phyloP scores from a whole-genome alignment of 176 grass and related monocot species.

The barley (Hordeum vulgare) region DNA sequence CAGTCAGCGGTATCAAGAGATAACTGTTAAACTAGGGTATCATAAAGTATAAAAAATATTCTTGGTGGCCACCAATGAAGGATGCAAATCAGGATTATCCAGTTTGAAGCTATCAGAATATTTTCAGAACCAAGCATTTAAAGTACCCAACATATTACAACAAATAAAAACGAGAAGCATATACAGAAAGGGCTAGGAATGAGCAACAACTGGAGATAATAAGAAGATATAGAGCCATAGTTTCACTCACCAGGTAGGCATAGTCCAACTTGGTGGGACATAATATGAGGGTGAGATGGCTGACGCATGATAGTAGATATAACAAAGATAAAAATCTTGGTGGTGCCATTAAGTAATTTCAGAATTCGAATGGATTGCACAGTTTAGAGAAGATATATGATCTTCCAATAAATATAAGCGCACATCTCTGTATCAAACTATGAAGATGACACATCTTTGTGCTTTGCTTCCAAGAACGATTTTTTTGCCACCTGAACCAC shows the following conservation, averaged over 20 bases:
- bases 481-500: slow-evolving; percentile 2
- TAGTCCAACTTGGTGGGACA: not conserved
- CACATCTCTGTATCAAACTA: slow-evolving; percentile 7
- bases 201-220: not conserved
- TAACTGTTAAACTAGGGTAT: not conserved
- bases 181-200: not conserved
- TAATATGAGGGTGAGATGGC: not conserved
- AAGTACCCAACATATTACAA: not conserved
- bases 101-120: slow-evolving; percentile 25
- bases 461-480: slow-evolving; percentile 16
- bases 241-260: slow-evolving; percentile 16
- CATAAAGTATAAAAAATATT: not conserved
- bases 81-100: slow-evolving; percentile 32
- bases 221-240: not conserved
- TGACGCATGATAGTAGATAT: slow-evolving; percentile 2
- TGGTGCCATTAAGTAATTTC: slow-evolving; percentile 16
- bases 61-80: slow-evolving; percentile 4
- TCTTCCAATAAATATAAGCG: slow-evolving; percentile 30
- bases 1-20: too few relatives aligned
- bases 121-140: slow-evolving; percentile 39
- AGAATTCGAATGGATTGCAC: slow-evolving; percentile 26
- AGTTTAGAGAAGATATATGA: slow-evolving; percentile 6
- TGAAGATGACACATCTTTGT: not conserved
- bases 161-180: not conserved
- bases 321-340: slow-evolving; percentile 18